Evolutionary conservation across 2,329 filamentous ascomycete genomes (phyloP).

Genomic region (Diaporthe citriasiana): DNA sequence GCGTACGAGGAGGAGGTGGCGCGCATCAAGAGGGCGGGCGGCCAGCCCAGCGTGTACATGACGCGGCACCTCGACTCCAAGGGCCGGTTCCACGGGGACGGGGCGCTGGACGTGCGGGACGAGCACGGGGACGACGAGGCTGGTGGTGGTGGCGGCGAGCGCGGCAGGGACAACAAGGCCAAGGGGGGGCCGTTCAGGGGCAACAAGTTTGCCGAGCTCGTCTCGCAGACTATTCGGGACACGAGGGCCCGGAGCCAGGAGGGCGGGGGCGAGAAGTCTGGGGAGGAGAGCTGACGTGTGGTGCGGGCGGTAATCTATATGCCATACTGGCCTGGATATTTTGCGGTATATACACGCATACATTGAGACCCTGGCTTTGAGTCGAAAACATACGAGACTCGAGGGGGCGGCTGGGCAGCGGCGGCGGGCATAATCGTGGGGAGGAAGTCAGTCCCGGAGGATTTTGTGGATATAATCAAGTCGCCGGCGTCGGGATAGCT

Average conservation of each 20-base stretch:
- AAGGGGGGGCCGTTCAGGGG: constrained; percentile 22
- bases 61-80: constrained; percentile 63
- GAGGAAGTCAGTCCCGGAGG: neutral
- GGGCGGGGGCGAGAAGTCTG: constrained; percentile 26
- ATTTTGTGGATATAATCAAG: neutral
- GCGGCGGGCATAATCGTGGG: neutral
- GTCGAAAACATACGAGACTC: neutral
- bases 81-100: constrained; percentile 56
- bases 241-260: constrained; percentile 41
- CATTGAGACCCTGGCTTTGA: neutral
- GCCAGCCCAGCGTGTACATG: constrained; percentile 61
- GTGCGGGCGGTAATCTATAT: too few species aligned
- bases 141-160: constrained; percentile 17
- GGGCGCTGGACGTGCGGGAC: constrained; percentile 48
- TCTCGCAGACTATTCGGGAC: constrained; percentile 48
- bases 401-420: too few species aligned
- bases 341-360: neutral
- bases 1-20: constrained; percentile 88
- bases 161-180: constrained; percentile 46
- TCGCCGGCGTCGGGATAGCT: constrained; percentile 1
- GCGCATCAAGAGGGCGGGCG: constrained; percentile 68
- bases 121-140: constrained; percentile 34
- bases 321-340: neutral
- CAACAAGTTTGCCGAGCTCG: constrained; percentile 50
- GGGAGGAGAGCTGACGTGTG: neutral